Evolutionary conservation across 345 rosid species (phyloP).

Genomic region (Hibiscus tridactylites): DNA sequence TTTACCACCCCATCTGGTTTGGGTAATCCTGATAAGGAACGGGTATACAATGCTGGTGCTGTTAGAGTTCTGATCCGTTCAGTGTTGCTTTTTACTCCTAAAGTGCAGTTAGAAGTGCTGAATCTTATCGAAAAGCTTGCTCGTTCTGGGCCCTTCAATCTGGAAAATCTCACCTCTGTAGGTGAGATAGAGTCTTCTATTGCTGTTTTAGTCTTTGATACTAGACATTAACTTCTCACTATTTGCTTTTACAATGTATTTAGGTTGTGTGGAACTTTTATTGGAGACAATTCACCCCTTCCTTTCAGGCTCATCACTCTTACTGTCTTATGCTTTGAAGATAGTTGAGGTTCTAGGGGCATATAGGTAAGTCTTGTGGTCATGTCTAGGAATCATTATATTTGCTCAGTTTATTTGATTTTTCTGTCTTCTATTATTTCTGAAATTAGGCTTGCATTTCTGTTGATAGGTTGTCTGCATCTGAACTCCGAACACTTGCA

Average conservation of each 20-base stretch:
- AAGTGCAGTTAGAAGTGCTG: conserved; percentile 84
- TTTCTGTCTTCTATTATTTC: conserved; percentile 16
- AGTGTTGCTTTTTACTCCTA: conserved; percentile 85
- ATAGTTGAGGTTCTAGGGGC: conserved; percentile 97
- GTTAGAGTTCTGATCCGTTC: conserved; percentile 75
- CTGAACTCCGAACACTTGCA: conserved; percentile 79
- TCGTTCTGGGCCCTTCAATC: conserved; percentile 80
- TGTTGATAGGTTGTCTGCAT: conserved; percentile 79
- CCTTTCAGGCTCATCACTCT: conserved; percentile 72
- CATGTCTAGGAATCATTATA: conserved; percentile 4
- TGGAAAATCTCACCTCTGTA: conserved; percentile 85
- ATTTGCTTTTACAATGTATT: conserved; percentile 17
- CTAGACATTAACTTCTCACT: conserved; percentile 18
- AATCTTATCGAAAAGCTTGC: conserved; percentile 76
- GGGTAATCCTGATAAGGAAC: conserved; percentile 66
- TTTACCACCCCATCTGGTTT: conserved; percentile 54
- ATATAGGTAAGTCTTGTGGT: conserved; percentile 47
- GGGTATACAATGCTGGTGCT: conserved; percentile 88
- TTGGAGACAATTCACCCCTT: conserved; percentile 87
- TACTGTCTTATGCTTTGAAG: conserved; percentile 77
- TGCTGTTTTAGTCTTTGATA: conserved; percentile 4
- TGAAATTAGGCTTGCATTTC: conserved; percentile 16
- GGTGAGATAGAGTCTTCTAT: conserved; percentile 46
- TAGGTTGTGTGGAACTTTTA: conserved; percentile 92
- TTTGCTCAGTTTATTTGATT: conserved; percentile 9